Evolutionary conservation across 257 asterid genomes (phyloP).

Genomic region (Ilex aquifolium): DNA sequence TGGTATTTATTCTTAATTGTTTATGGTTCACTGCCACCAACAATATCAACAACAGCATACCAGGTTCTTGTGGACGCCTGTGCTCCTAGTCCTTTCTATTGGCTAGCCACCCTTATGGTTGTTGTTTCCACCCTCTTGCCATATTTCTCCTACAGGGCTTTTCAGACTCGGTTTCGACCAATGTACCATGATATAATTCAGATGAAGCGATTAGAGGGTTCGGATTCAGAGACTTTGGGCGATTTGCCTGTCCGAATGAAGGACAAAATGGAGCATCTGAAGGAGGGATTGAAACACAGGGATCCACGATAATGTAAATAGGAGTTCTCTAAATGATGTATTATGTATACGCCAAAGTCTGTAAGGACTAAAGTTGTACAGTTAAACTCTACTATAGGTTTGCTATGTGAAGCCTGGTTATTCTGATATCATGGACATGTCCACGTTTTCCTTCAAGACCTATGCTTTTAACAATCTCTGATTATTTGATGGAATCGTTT

Average conservation of each 20-base stretch:
- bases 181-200: conserved; percentile 77
- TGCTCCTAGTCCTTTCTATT: conserved; percentile 70
- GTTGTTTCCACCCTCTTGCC: conserved; percentile 64
- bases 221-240: conserved; percentile 18
- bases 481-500: too few relatives aligned
- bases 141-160: conserved; percentile 48
- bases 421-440: too few relatives aligned
- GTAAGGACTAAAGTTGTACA: too few relatives aligned
- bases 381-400: too few relatives aligned
- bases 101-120: conserved; percentile 58
- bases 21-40: conserved; percentile 61
- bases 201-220: conserved; percentile 20
- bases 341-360: too few relatives aligned
- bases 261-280: conserved; percentile 8
- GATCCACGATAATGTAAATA: conserved; percentile 5
- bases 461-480: too few relatives aligned
- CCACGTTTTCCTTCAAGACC: too few relatives aligned
- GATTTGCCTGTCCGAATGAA: conserved; percentile 8
- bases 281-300: conserved; percentile 23
- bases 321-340: too few relatives aligned
- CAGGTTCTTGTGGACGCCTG: conserved; percentile 72
- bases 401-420: too few relatives aligned
- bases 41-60: conserved; percentile 58
- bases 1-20: conserved; percentile 69
- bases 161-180: conserved; percentile 64